phyloP scores from a whole-genome alignment of 1,284 basidiomycete genomes.

The Boletus holoroseus region DNA sequence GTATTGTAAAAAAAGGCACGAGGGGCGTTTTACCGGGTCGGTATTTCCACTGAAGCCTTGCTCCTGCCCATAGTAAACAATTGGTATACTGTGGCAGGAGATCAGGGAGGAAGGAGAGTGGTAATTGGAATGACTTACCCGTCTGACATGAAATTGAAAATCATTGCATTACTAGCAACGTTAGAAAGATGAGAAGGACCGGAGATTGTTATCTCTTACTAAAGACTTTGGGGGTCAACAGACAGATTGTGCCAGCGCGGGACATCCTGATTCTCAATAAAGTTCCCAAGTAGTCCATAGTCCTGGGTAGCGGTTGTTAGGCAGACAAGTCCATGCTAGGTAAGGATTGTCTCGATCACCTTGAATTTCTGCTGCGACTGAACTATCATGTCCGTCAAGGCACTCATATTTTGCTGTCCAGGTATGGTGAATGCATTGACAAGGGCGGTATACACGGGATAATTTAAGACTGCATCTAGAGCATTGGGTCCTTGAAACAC shows the following conservation, averaged over 20 bases:
- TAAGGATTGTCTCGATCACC: conserved; percentile 44
- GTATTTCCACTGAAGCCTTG: conserved; percentile 54
- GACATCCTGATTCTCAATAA: conserved; percentile 80
- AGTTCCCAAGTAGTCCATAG: conserved; percentile 61
- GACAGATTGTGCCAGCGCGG: conserved; percentile 66
- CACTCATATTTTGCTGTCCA: conserved; percentile 57
- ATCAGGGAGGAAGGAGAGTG: conserved; percentile 20
- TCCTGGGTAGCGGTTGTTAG: conserved; percentile 49
- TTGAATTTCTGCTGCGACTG: conserved; percentile 51
- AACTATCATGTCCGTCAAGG: conserved; percentile 48
- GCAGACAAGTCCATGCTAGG: conserved; percentile 39
- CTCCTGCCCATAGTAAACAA: conserved; percentile 80
- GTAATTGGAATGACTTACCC: conserved; percentile 34
- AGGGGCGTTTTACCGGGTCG: conserved; percentile 50
- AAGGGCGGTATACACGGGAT: conserved; percentile 67
- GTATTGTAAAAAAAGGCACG: not conserved
- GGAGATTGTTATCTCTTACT: conserved; percentile 36
- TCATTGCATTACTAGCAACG: conserved; percentile 55
- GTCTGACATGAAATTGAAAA: conserved; percentile 60
- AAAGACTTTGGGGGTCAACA: conserved; percentile 57
- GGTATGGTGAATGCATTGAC: conserved; percentile 58
- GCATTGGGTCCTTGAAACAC: conserved; percentile 45
- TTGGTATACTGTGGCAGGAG: conserved; percentile 50
- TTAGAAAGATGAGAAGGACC: not conserved
- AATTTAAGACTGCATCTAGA: conserved; percentile 65